phyloP scores from a whole-genome alignment of 2,329 filamentous ascomycete genomes.

The Neonectria hederae region DNA sequence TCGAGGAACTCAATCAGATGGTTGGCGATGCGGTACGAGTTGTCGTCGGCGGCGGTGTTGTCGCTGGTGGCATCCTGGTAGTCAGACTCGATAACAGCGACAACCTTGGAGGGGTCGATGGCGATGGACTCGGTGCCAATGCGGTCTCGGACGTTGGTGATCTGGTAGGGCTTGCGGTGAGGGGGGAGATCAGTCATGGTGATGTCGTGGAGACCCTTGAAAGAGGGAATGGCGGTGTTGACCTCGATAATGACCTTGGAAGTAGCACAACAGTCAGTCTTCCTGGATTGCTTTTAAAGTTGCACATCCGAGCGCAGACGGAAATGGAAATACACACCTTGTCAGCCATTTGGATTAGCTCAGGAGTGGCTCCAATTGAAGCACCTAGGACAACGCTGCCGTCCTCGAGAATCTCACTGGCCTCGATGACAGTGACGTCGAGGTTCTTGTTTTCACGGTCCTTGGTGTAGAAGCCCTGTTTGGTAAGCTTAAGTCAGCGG shows the following conservation, averaged over 20 bases:
- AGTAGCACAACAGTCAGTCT: constrained; percentile 19
- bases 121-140: constrained; percentile 86
- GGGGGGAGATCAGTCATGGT: constrained; percentile 88
- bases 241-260: constrained; percentile 83
- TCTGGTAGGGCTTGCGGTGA: constrained; percentile 82
- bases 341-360: constrained; percentile 89
- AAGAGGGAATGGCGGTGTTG: constrained; percentile 85
- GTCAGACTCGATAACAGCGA: constrained; percentile 85
- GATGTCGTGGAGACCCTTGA: constrained; percentile 91
- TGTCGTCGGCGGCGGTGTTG: constrained; percentile 80
- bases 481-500: constrained; percentile 24
- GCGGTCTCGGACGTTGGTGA: constrained; percentile 86
- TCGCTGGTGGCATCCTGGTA: constrained; percentile 80
- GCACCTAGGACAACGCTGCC: constrained; percentile 90
- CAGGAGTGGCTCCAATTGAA: constrained; percentile 84
- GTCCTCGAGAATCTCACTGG: constrained; percentile 86
- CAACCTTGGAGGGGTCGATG: constrained; percentile 83
- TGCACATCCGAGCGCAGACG: not conserved
- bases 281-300: not conserved
- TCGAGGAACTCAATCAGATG: constrained; percentile 86
- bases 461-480: constrained; percentile 81
- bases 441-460: constrained; percentile 77
- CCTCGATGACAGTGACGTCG: constrained; percentile 87
- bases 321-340: constrained; percentile 61
- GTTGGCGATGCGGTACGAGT: constrained; percentile 75